phyloP scores from a whole-genome alignment of 768 basidiomycete genomes.

The Cytidiella melzeri region DNA sequence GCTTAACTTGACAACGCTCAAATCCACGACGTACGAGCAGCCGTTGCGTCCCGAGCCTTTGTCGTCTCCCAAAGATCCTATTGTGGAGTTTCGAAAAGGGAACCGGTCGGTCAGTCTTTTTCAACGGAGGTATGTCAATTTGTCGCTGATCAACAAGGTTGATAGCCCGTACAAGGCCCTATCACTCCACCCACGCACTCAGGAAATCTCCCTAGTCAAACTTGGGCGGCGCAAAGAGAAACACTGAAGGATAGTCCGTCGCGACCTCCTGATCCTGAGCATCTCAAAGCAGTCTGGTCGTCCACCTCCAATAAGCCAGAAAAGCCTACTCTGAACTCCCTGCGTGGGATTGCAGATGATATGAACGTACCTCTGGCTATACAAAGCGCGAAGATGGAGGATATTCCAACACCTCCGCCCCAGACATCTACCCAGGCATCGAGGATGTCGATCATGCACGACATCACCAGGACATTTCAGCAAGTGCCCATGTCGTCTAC shows the following conservation, averaged over 20 bases:
- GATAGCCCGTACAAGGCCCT: constrained; percentile 17
- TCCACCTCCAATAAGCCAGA: constrained; percentile 69
- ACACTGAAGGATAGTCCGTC: constrained; percentile 61
- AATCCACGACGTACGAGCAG: background rate
- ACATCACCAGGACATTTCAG: constrained; percentile 84
- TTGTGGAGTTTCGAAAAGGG: background rate
- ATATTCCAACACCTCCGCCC: constrained; percentile 49
- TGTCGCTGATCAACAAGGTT: background rate
- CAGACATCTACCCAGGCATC: constrained; percentile 49
- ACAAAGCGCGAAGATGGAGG: constrained; percentile 84
- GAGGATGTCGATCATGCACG: constrained; percentile 66
- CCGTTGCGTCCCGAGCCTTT: background rate
- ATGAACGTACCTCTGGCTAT: constrained; percentile 75
- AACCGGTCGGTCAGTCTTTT: constrained; percentile 1
- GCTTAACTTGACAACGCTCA: background rate
- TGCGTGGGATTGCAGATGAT: constrained; percentile 82
- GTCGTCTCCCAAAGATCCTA: constrained; percentile 6
- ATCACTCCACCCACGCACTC: constrained; percentile 14
- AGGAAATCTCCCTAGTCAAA: constrained; percentile 11
- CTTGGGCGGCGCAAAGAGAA: constrained; percentile 28
- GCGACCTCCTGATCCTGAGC: constrained; percentile 74
- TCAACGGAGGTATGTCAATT: constrained; percentile 13
- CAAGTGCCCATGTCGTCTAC: constrained; percentile 66
- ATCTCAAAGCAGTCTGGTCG: constrained; percentile 81
- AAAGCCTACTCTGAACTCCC: constrained; percentile 64